phyloP scores from a whole-genome alignment of 75 land plant genomes.

The Pinus albicaulis region DNA sequence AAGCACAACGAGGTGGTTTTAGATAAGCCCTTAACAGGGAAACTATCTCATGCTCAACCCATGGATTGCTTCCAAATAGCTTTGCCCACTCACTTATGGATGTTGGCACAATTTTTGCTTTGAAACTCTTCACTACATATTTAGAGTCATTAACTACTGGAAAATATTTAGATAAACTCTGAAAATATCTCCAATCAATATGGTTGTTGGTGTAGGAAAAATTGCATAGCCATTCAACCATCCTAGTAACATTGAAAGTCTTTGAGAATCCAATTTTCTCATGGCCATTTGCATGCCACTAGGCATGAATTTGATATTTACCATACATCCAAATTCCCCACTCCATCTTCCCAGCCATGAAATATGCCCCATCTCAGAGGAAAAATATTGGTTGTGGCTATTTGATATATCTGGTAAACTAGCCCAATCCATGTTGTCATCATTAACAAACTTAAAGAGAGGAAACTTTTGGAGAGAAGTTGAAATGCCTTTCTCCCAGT shows the following conservation, averaged over 20 bases:
- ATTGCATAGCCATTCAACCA: constrained; percentile 21
- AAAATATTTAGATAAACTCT: constrained; percentile 7
- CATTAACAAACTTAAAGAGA: constrained; percentile 27
- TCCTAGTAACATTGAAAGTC: background rate
- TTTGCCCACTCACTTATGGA: constrained; percentile 35
- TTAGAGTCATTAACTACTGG: constrained; percentile 37
- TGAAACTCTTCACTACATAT: background rate
- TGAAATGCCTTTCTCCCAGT: background rate
- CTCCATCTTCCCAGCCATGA: constrained; percentile 46
- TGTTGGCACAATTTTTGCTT: constrained; percentile 31
- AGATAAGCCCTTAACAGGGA: constrained; percentile 26
- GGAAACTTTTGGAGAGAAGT: constrained; percentile 16
- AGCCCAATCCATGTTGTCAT: constrained; percentile 10
- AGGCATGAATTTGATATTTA: constrained; percentile 25
- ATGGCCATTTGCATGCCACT: constrained; percentile 16
- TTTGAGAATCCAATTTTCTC: background rate
- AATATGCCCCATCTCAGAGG: constrained; percentile 1
- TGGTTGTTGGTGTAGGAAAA: constrained; percentile 14
- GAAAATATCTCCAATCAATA: background rate
- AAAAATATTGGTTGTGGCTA: background rate
- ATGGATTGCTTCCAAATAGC: constrained; percentile 35
- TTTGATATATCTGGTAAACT: constrained; percentile 15
- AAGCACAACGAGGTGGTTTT: too few relatives aligned
- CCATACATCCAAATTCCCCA: constrained; percentile 13
- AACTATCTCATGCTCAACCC: constrained; percentile 22